Evolutionary conservation across 139 green algal genomes (phyloP), one percentile per base, ranked within the genome.

Genomic region (Microglena sp.): DNA sequence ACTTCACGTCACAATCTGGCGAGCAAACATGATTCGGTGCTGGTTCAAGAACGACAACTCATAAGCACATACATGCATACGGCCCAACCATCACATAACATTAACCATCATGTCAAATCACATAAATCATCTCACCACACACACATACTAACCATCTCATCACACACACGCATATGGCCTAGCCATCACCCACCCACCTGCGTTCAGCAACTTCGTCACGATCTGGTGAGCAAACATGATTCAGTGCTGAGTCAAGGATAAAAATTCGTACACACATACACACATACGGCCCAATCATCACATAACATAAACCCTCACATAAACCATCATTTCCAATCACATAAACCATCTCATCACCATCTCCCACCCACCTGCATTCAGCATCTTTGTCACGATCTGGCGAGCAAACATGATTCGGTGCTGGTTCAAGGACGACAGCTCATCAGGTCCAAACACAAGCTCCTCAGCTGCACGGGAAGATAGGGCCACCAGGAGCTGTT

Each of bases 401-500:
- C 68, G 54, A 29, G 69, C 71, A 21, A 77, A 45, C 71, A 80
- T 78, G 65, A 80, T 53, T 4, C 71, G 58, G 62, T 74, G 56
- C 72, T 86, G 79, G 44, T 81, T 33, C 31, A 86, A 66, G 5
- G 31, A 66, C 55, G 24, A 62, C 60, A 82, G 56, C 70, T 81
- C 75, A 2, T 86, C 79, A 15, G 61, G 36, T 2, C 79, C 79
- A 56, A 72, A 74, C 55, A 78, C 65, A 31, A 80, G 0, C 69
- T 77, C 66, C 62, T 86, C 79, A 15, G 64, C 79, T 36, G 75
- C 76, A 0, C 83, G 69, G 30, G 84, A 84, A 29, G 87, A 83
- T 59, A 95, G 69, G 24, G 81, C 60, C 35, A 89, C 75, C 45
- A 84, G 62, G 58, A 94, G 73, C 78, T 67, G 68, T 53, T 74